phyloP scores from a whole-genome alignment of 805 yeast species.

The Wickerhamomyces chaumierensis region DNA sequence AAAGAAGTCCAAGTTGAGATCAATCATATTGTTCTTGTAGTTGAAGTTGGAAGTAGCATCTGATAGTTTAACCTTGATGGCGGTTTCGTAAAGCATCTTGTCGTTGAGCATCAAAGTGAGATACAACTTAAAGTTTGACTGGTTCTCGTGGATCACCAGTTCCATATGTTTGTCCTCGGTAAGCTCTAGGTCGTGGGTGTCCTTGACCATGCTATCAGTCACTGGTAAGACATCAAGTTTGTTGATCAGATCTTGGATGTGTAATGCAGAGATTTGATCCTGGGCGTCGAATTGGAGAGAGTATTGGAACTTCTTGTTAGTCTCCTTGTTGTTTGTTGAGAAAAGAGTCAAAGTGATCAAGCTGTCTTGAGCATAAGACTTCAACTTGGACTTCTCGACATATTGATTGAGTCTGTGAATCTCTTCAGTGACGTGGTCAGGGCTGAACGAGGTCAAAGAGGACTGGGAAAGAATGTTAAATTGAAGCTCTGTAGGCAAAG shows the following conservation, averaged over 20 bases:
- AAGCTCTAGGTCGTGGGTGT: not conserved
- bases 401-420: not conserved
- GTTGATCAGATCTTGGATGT: not conserved
- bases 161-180: constrained; percentile 7
- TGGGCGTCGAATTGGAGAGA: not conserved
- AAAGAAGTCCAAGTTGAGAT: not conserved
- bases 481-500: constrained; percentile 8
- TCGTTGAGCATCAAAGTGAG: constrained; percentile 3
- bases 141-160: constrained; percentile 9
- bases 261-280: not conserved
- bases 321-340: not conserved
- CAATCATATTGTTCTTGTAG: not conserved
- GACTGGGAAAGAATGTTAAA: constrained; percentile 8
- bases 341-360: not conserved
- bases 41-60: not conserved
- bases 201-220: constrained; percentile 1
- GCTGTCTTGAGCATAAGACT: not conserved
- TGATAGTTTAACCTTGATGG: not conserved
- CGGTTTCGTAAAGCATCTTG: constrained; percentile 3
- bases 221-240: constrained; percentile 1
- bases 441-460: not conserved
- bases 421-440: not conserved
- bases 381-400: constrained; percentile 1
- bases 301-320: not conserved
- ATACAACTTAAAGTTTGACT: constrained; percentile 4